These are phyloP conservation scores for Avena sativa DNA, from an alignment of 176 grass and related monocot genomes.

Conservation along the genomic window DNA sequence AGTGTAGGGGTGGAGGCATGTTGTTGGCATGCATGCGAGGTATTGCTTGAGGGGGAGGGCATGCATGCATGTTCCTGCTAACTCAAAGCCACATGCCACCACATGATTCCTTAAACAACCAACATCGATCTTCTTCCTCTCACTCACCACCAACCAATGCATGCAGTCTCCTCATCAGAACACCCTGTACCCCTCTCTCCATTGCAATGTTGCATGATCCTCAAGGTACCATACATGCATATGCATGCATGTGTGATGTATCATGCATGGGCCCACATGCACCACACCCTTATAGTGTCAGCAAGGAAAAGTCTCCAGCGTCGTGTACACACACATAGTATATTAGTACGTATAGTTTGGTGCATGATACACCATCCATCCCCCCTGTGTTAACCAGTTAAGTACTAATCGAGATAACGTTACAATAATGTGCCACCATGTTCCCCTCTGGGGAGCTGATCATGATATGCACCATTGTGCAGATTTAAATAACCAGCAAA, in stretches of 20 bases:
- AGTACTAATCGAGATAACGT: neutral
- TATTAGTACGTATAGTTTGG: neutral
- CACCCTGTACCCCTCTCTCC: slow-evolving; percentile 43
- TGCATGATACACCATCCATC: neutral
- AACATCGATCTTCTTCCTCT: neutral
- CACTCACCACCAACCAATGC: slow-evolving; percentile 30
- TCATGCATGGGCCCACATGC: neutral
- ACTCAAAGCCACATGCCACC: slow-evolving; percentile 51
- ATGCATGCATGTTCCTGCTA: slow-evolving; percentile 49
- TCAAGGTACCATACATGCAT: neutral
- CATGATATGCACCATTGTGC: slow-evolving; percentile 15
- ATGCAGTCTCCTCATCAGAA: slow-evolving; percentile 50
- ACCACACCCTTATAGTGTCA: slow-evolving; percentile 16
- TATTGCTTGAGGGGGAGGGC: slow-evolving; percentile 44
- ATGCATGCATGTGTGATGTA: slow-evolving; percentile 8
- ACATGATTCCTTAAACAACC: slow-evolving; percentile 48
- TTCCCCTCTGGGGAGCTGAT: slow-evolving; percentile 51
- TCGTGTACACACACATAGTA: slow-evolving; percentile 4
- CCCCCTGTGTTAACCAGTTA: neutral
- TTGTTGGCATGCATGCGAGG: slow-evolving; percentile 33
- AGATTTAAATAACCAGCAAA: neutral
- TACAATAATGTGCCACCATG: slow-evolving; percentile 43
- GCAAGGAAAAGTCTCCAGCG: slow-evolving; percentile 28
- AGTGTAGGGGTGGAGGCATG: neutral
- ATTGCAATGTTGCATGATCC: neutral